A percentile compares a stretch with the other conserved stretches of the same genome.
These are phyloP conservation scores for Malus domestica DNA, from an alignment of 306 rosid species.

Conservation along the genomic window DNA sequence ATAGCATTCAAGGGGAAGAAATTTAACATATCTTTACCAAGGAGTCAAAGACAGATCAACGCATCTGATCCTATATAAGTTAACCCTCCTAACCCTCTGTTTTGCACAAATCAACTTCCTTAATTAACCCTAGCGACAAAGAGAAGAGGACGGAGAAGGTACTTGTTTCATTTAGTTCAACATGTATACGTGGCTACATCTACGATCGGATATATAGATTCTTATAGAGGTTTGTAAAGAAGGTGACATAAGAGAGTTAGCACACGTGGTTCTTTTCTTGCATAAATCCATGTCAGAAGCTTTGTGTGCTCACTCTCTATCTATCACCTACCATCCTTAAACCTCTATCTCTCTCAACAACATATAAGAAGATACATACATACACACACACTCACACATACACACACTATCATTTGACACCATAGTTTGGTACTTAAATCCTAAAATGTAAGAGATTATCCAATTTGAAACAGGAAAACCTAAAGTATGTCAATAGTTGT, in stretches of 20 bases:
- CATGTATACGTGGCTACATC: no score
- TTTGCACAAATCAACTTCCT: background rate
- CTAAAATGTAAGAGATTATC: no score
- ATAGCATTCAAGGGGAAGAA: background rate
- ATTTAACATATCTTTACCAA: no score
- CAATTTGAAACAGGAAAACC: no score
- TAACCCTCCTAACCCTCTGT: background rate
- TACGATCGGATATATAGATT: no score
- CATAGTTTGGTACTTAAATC: no score
- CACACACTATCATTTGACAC: no score
- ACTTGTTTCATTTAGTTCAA: no score
- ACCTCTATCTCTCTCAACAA: background rate
- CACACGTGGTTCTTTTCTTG: constrained; percentile 30
- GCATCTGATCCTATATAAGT: background rate
- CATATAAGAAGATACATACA: no score
- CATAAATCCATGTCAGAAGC: constrained; percentile 34
- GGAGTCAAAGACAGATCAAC: background rate
- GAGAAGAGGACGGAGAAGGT: background rate
- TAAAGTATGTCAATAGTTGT: no score
- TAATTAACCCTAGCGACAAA: background rate
- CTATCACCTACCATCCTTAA: constrained; percentile 24
- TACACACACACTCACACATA: no score
- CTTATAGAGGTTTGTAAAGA: constrained; percentile 5
- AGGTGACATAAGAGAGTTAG: constrained; percentile 58
- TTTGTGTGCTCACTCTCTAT: constrained; percentile 32